Percentiles rank a stretch among this genome's conserved stretches.
Evolutionary conservation across 352 stramenopile species (phyloP).

Genomic region (Pythium utonaiense): DNA sequence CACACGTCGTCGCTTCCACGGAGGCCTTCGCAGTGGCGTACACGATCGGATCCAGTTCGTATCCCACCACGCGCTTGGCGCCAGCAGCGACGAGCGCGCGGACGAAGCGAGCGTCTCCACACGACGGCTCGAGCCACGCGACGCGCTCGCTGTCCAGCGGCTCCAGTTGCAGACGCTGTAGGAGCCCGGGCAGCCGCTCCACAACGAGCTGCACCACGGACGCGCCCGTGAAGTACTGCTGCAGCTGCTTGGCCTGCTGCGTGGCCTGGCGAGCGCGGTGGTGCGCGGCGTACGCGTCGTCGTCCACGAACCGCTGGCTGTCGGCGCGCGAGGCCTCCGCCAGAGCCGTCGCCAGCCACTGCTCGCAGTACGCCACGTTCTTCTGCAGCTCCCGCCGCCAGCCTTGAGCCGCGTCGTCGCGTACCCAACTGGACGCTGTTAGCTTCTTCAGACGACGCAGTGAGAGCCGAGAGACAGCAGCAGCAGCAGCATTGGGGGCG

Average conservation of each 20-base stretch:
- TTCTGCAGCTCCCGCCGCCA: slow-evolving; percentile 66
- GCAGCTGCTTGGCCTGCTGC: slow-evolving; percentile 41
- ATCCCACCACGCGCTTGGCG: slow-evolving; percentile 42
- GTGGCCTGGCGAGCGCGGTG: slow-evolving; percentile 17
- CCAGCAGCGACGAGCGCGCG: slow-evolving; percentile 35
- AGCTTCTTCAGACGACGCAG: slow-evolving; percentile 56
- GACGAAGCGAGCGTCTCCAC: slow-evolving; percentile 60
- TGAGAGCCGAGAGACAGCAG: slow-evolving; percentile 34
- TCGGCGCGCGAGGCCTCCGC: slow-evolving; percentile 21
- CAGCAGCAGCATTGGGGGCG: not conserved
- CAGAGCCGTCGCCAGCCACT: slow-evolving; percentile 52
- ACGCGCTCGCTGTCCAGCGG: slow-evolving; percentile 17
- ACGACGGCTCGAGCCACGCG: slow-evolving; percentile 71
- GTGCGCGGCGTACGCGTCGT: slow-evolving; percentile 39
- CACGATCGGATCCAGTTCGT: slow-evolving; percentile 50
- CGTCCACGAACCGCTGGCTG: slow-evolving; percentile 43
- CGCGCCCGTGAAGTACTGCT: slow-evolving; percentile 70
- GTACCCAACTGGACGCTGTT: slow-evolving; percentile 45
- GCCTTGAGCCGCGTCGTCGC: slow-evolving; percentile 32
- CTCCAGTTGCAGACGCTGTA: slow-evolving; percentile 1
- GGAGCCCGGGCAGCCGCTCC: slow-evolving; percentile 18
- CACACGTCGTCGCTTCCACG: too few relatives aligned
- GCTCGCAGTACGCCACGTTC: slow-evolving; percentile 46
- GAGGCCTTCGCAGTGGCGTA: slow-evolving; percentile 21
- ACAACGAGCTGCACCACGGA: slow-evolving; percentile 44